A percentile compares a stretch with the other conserved stretches of the same genome.
phyloP scores from a whole-genome alignment of 176 grass and related monocot genomes.

The Aechmea fasciata region DNA sequence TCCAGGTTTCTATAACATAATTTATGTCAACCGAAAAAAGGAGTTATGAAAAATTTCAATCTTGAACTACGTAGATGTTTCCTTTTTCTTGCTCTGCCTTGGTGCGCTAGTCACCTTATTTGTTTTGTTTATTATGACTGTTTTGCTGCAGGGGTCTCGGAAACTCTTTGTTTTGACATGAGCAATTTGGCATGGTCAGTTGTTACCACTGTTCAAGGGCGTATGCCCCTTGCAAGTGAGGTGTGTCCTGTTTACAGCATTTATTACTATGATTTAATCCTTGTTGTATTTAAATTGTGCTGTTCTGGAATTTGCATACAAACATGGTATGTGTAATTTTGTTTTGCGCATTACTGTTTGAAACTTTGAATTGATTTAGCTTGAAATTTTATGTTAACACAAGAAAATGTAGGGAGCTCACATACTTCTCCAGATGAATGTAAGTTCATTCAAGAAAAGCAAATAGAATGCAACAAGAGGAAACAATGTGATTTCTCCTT shows the following conservation, averaged over 20 bases:
- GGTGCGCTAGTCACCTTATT: neutral
- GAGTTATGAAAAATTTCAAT: too few relatives aligned
- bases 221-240: slow-evolving; percentile 90
- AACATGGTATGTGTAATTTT: neutral
- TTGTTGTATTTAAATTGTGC: neutral
- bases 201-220: slow-evolving; percentile 75
- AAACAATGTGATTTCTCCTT: too few relatives aligned
- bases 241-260: slow-evolving; percentile 24
- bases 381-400: neutral
- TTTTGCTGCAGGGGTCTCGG: slow-evolving; percentile 61
- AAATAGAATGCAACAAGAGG: neutral
- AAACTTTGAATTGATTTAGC: neutral
- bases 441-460: neutral
- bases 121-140: neutral
- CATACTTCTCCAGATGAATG: neutral
- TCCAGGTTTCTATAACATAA: too few relatives aligned
- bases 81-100: neutral
- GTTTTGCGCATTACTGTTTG: neutral
- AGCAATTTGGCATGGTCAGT: slow-evolving; percentile 88
- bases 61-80: too few relatives aligned
- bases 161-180: slow-evolving; percentile 92
- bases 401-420: neutral
- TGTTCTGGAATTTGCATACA: neutral
- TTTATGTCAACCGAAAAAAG: too few relatives aligned
- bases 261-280: neutral